phyloP scores from a whole-genome alignment of 192 early-diverging fungal species.

The Gryganskiella cystojenkinii region DNA sequence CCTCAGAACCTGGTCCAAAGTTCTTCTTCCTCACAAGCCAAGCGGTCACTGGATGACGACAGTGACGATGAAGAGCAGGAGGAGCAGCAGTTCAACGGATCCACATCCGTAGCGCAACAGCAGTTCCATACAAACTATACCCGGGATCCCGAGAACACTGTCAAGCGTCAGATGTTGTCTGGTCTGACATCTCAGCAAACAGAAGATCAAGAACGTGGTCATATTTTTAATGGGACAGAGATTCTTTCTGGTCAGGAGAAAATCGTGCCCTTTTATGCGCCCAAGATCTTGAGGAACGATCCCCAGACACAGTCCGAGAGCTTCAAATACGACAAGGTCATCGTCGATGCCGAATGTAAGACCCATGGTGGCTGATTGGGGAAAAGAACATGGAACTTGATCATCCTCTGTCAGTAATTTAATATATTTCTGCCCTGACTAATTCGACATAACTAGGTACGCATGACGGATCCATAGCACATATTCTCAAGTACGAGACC shows the following conservation, averaged over 20 bases:
- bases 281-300: slow-evolving; percentile 71
- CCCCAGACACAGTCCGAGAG: slow-evolving; percentile 77
- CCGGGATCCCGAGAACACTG: slow-evolving; percentile 1
- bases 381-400: background rate
- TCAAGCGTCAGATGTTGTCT: slow-evolving; percentile 31
- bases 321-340: slow-evolving; percentile 72
- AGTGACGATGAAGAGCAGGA: background rate
- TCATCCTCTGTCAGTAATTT: background rate
- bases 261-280: slow-evolving; percentile 79
- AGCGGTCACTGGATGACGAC: slow-evolving; percentile 13
- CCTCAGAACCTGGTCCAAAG: too few relatives aligned
- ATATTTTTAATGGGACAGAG: slow-evolving; percentile 23
- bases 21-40: background rate
- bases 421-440: background rate
- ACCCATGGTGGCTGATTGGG: background rate
- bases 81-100: background rate
- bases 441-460: slow-evolving; percentile 60
- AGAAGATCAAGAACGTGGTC: background rate
- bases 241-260: slow-evolving; percentile 4
- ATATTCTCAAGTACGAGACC: slow-evolving; percentile 80
- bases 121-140: slow-evolving; percentile 19
- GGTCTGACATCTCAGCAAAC: background rate
- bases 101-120: background rate
- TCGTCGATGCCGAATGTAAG: slow-evolving; percentile 72
- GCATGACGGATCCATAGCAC: slow-evolving; percentile 90